Conservation (phyloP, 768 basidiomycete species). For the Hygrocybe coccinea region DNA sequence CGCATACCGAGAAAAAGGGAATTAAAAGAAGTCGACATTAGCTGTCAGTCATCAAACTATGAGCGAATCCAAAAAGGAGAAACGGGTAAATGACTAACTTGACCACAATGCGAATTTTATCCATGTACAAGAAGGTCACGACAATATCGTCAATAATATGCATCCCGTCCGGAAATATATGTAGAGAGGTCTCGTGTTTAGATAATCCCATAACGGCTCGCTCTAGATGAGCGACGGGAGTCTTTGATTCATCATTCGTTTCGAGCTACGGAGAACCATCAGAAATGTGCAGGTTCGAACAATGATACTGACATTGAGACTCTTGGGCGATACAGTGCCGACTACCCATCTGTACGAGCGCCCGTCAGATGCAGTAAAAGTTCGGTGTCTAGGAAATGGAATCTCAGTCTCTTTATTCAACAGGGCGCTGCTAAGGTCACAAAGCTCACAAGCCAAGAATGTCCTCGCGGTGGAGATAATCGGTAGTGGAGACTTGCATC, state of each 20-base stretch:
- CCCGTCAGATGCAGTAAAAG: slow-evolving; percentile 12
- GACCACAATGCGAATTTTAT: slow-evolving; percentile 25
- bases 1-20: too few relatives aligned
- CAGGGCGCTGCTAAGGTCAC: neutral
- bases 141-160: slow-evolving; percentile 26
- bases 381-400: neutral
- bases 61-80: too few relatives aligned
- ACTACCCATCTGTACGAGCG: slow-evolving; percentile 10
- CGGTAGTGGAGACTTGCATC: neutral
- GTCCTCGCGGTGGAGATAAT: neutral
- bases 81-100: too few relatives aligned
- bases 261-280: slow-evolving; percentile 13
- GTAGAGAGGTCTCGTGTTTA: slow-evolving; percentile 12
- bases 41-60: too few relatives aligned
- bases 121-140: slow-evolving; percentile 28
- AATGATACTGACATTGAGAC: neutral
- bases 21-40: too few relatives aligned
- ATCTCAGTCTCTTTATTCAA: neutral
- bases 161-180: slow-evolving; percentile 23
- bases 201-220: slow-evolving; percentile 7
- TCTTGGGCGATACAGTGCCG: neutral
- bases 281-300: too few relatives aligned
- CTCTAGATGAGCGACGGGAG: slow-evolving; percentile 18
- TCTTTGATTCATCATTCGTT: slow-evolving; percentile 17
- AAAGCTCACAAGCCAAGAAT: neutral